These are phyloP conservation scores for Paracoccidioides brasiliensis DNA, from an alignment of 2,329 filamentous ascomycete genomes.

Conservation along the genomic window DNA sequence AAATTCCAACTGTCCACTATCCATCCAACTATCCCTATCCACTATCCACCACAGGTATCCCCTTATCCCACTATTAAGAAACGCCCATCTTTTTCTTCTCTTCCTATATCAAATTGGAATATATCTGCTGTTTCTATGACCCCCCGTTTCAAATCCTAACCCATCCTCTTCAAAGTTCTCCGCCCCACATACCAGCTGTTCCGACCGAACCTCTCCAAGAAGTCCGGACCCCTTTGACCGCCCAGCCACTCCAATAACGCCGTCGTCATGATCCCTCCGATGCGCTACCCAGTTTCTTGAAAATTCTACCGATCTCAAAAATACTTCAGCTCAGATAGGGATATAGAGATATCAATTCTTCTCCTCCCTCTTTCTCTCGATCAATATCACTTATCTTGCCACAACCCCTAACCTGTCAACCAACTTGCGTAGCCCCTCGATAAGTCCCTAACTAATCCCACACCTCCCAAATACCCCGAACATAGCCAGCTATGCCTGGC, in stretches of 20 bases:
- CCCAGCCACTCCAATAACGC: neutral
- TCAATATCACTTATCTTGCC: neutral
- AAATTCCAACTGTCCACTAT: too few relatives aligned
- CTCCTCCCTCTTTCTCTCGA: neutral
- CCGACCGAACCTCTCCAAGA: neutral
- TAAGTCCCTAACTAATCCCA: neutral
- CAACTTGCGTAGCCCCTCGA: neutral
- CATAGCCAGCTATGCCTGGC: slow-evolving; percentile 34
- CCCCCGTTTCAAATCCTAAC: too few relatives aligned
- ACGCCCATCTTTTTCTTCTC: too few relatives aligned
- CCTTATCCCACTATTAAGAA: too few relatives aligned
- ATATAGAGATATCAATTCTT: neutral
- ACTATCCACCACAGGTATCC: too few relatives aligned
- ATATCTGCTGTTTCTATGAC: too few relatives aligned
- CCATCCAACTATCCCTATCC: too few relatives aligned
- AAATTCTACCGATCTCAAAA: neutral
- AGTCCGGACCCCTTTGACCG: neutral
- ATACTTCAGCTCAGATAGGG: too few relatives aligned
- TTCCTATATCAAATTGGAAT: too few relatives aligned
- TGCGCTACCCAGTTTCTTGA: neutral
- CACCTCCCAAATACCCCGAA: neutral
- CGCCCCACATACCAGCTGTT: too few relatives aligned
- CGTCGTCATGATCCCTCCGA: neutral
- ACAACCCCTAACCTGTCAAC: neutral
- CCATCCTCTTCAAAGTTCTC: neutral